Conservation (phyloP, 768 basidiomycete genomes). For the Rubroboletus satanas region DNA sequence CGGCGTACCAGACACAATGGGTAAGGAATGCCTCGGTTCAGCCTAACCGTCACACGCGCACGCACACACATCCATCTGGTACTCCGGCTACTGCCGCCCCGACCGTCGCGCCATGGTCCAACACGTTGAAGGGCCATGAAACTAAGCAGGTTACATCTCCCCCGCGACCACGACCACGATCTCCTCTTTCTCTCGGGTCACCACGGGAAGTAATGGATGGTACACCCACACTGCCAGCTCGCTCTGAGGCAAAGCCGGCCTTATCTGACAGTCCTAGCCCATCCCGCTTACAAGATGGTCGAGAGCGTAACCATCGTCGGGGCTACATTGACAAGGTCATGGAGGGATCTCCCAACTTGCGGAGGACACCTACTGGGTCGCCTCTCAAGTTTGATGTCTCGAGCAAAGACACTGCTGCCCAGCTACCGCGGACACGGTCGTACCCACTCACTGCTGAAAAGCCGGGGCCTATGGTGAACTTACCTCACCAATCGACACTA, state of each 20-base stretch:
- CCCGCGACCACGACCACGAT: not conserved
- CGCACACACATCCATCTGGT: slow-evolving; percentile 46
- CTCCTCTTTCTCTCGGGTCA: slow-evolving; percentile 23
- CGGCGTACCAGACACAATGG: slow-evolving; percentile 44
- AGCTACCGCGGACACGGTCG: slow-evolving; percentile 35
- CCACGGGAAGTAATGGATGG: slow-evolving; percentile 9
- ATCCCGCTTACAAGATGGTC: slow-evolving; percentile 10
- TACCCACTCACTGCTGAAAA: slow-evolving; percentile 27
- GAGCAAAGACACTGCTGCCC: slow-evolving; percentile 21
- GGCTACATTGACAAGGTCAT: slow-evolving; percentile 49
- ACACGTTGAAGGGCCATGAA: slow-evolving; percentile 1
- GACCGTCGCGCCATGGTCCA: slow-evolving; percentile 41
- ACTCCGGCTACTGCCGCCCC: slow-evolving; percentile 34
- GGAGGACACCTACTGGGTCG: slow-evolving; percentile 49
- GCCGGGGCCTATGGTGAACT: slow-evolving; percentile 6
- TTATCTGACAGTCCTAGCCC: slow-evolving; percentile 9
- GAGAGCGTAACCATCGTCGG: slow-evolving; percentile 50
- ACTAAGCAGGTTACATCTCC: not conserved
- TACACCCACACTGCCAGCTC: slow-evolving; percentile 6
- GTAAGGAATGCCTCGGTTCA: slow-evolving; percentile 4
- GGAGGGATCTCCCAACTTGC: slow-evolving; percentile 32
- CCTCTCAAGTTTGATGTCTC: slow-evolving; percentile 29
- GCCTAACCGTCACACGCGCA: slow-evolving; percentile 33
- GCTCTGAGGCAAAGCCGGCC: slow-evolving; percentile 8
- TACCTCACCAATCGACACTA: not conserved